A percentile compares a stretch with the other conserved stretches of the same genome.
These are phyloP conservation scores for Nissolia schottii DNA, from an alignment of 306 rosid genomes.

Conservation along the genomic window DNA sequence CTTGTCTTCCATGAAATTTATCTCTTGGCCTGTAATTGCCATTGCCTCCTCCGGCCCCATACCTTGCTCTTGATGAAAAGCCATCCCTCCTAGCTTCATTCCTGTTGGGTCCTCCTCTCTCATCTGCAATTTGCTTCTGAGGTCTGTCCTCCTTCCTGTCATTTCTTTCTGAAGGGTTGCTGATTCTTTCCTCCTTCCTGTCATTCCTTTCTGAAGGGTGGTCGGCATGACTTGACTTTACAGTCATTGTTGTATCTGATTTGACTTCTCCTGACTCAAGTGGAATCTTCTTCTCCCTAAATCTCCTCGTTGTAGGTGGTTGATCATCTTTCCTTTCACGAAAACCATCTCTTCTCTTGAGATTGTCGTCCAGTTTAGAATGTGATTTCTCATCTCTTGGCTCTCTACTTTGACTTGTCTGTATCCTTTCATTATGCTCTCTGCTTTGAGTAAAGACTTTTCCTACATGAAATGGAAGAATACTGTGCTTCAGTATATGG, in stretches of 20 bases:
- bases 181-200: conserved; percentile 59
- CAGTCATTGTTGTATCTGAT: conserved; percentile 31
- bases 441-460: conserved; percentile 33
- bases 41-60: conserved; percentile 39
- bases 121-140: conserved; percentile 47
- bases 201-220: conserved; percentile 43
- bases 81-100: conserved; percentile 47
- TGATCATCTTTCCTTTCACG: conserved; percentile 48
- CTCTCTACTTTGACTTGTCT: conserved; percentile 35
- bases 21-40: conserved; percentile 62
- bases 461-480: conserved; percentile 13
- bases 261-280: conserved; percentile 42
- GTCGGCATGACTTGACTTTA: conserved; percentile 45
- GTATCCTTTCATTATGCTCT: conserved; percentile 42
- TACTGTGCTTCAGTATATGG: neutral
- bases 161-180: conserved; percentile 46
- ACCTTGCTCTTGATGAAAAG: conserved; percentile 58
- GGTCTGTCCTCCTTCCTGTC: conserved; percentile 57
- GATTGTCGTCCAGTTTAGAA: conserved; percentile 31
- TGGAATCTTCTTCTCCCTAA: conserved; percentile 75
- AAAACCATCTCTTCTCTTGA: conserved; percentile 48
- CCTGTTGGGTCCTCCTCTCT: conserved; percentile 32
- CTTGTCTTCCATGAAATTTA: conserved; percentile 50
- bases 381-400: conserved; percentile 51
- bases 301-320: conserved; percentile 52